Evolutionary conservation across 345 rosid genomes (phyloP), one percentile per base, ranked within the genome.

Genomic region (Erodium maritimum): DNA sequence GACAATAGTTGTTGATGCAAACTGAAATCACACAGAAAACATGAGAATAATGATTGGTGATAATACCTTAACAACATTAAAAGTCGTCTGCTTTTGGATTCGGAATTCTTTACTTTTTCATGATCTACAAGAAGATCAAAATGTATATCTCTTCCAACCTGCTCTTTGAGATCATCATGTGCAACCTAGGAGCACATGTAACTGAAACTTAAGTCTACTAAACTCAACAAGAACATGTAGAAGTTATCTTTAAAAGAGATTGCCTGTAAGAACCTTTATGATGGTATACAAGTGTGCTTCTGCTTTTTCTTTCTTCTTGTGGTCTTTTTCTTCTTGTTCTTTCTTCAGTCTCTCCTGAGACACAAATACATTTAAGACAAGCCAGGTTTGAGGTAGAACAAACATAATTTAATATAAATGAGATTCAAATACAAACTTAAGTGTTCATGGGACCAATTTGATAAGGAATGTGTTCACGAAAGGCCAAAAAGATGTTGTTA

Each of bases 91-190:
- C 72, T 93, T 93, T 67, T 80, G 97, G 67, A 89, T 76, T 22
- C 96, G 95, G 64, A 93, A 69, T 83, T 85, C 57, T 75, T 84
- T 29, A 93, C 96, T 80, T 89, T 93, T 70, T 89, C 96, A 71
- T 87, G 99, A 73, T 87, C 91, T 63, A 93, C 95, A 63, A 93
- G n/a, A n/a, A n/a, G 97, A 69, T 89, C 99, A 80, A 89, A 93
- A 73, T 77, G 87, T 64, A 85, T 78, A 74, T 87, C 96, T 73
- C 72, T 83, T 55, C 99, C 99, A 74, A 93, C 85, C 66, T 93
- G 99, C 61, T 79, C 91, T 29, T 62, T 66, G 50, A 93, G 82
- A 73, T 93, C 84, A 82, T 87, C 95, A 58, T 90, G 80, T 33
- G 99, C 95, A 66, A 93, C 96, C 99, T 93, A 64, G 55, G 55